Evolutionary conservation across 2,329 filamentous ascomycete species (phyloP).

Genomic region (Plenodomus biglobosus): DNA sequence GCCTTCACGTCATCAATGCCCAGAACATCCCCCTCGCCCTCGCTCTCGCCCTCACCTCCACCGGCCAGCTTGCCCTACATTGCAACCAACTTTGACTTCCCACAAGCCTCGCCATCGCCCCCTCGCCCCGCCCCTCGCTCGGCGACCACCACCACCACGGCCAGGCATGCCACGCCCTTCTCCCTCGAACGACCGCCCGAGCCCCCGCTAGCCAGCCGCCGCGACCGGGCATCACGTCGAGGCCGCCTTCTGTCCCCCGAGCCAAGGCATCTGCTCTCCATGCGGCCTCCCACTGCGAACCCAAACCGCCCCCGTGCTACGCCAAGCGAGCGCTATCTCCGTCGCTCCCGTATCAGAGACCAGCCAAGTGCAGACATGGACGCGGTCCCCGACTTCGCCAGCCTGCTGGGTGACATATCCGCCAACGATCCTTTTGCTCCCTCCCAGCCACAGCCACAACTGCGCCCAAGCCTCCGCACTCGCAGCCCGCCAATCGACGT

Average conservation of each 20-base stretch:
- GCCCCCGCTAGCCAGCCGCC: background rate
- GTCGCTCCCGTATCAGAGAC: slow-evolving; percentile 35
- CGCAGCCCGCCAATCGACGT: slow-evolving; percentile 29
- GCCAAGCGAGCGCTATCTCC: slow-evolving; percentile 42
- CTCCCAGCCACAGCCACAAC: slow-evolving; percentile 2
- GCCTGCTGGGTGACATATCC: slow-evolving; percentile 28
- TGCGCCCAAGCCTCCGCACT: slow-evolving; percentile 8
- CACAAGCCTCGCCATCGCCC: slow-evolving; percentile 44
- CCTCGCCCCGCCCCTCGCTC: slow-evolving; percentile 13
- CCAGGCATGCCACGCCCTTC: slow-evolving; percentile 12
- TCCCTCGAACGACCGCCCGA: slow-evolving; percentile 6
- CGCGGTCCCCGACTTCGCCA: slow-evolving; percentile 20
- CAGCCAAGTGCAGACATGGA: slow-evolving; percentile 28
- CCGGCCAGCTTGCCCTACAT: slow-evolving; percentile 36
- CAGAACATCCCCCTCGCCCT: slow-evolving; percentile 31
- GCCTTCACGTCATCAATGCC: slow-evolving; percentile 35
- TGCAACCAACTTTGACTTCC: slow-evolving; percentile 49
- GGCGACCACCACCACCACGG: background rate
- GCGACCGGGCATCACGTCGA: slow-evolving; percentile 13
- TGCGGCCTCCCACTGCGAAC: slow-evolving; percentile 22
- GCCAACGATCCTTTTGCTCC: slow-evolving; percentile 16
- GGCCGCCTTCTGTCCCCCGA: too few relatives aligned
- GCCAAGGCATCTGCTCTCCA: slow-evolving; percentile 1
- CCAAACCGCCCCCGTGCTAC: slow-evolving; percentile 36
- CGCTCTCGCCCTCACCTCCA: slow-evolving; percentile 32